Evolutionary conservation across 495 filamentous ascomycete genomes (phyloP), one percentile per base, ranked within the genome.

Genomic region (Talaromyces trachyspermus): DNA sequence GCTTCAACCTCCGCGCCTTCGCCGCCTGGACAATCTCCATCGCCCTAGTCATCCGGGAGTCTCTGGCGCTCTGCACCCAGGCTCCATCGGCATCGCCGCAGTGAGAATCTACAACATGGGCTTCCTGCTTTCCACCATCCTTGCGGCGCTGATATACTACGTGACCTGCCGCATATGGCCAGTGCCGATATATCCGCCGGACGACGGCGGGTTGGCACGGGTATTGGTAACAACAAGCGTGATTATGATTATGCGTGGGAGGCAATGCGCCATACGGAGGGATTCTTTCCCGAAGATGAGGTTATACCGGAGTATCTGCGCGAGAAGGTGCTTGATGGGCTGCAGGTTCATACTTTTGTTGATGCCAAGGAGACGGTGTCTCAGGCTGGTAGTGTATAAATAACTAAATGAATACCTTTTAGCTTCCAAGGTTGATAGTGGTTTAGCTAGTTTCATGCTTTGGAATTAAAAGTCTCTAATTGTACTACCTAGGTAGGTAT

Each of bases 61-160:
- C 7, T 45, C 51, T 9, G 52, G 51, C 5, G 30, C 29, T 10
- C 14, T 53, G 17, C 15, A 50, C 4, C 51, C 51, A 2, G 43
- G 33, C 5, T 20, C 29, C 15, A 45, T 40, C 9, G 35, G 20
- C 0, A 18, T 48, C 43, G 54, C 39, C 17, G 48, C 43, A 20
- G 45, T 49, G 40, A 46, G 51, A 18, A 51, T 57, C 22, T 57
- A 57, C 42, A 54, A 57, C 30, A 27, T 57, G 29, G 54, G 54
- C 4, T 57, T 53, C 17, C 30, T 57, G 29, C 26, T 57, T 2
- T 48, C 47, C 20, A 48, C 48, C 18, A 18, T 29, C 5, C 24
- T 54, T 19, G 51, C 47, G 0, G 29, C 33, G 0, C 5, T 42
- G 24, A 23, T 54, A 2, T 57, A 51, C 23, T 57, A 50, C 25